Conservation (phyloP, 768 basidiomycete genomes). For the Tephrocybe rancida region DNA sequence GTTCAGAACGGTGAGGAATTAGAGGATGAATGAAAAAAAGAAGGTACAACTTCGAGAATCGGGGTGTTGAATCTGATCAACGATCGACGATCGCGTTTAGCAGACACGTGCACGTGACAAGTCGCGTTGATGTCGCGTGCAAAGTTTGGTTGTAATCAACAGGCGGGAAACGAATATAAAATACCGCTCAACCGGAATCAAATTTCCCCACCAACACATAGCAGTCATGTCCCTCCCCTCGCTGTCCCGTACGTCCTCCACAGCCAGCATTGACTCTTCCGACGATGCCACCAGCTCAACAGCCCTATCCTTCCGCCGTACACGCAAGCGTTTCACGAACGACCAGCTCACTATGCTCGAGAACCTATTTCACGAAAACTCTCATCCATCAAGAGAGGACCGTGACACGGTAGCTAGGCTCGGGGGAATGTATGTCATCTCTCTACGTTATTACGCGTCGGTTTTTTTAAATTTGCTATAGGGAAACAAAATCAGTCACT, state of each 20-base stretch:
- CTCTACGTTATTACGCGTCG: conserved; percentile 4
- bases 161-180: conserved; percentile 19
- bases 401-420: conserved; percentile 63
- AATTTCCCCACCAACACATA: conserved; percentile 11
- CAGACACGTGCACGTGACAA: conserved; percentile 21
- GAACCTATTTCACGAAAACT: conserved; percentile 69
- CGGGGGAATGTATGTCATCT: conserved; percentile 60
- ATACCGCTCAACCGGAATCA: conserved; percentile 16
- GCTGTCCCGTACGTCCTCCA: conserved; percentile 53
- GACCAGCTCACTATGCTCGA: conserved; percentile 73
- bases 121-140: conserved; percentile 20
- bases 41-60: too few relatives aligned
- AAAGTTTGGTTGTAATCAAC: conserved; percentile 27
- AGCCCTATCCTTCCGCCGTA: conserved; percentile 49
- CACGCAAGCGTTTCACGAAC: conserved; percentile 71
- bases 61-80: not conserved
- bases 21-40: not conserved
- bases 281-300: conserved; percentile 40
- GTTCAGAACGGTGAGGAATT: not conserved
- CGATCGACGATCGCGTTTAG: conserved; percentile 1
- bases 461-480: conserved; percentile 23
- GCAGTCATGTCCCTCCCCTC: conserved; percentile 13
- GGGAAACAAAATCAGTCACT: conserved; percentile 73
- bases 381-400: conserved; percentile 76
- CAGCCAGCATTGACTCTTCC: conserved; percentile 54